Base-by-base conservation (phyloP, 441 rosid genomes). In the Populus hybrid region DNA sequence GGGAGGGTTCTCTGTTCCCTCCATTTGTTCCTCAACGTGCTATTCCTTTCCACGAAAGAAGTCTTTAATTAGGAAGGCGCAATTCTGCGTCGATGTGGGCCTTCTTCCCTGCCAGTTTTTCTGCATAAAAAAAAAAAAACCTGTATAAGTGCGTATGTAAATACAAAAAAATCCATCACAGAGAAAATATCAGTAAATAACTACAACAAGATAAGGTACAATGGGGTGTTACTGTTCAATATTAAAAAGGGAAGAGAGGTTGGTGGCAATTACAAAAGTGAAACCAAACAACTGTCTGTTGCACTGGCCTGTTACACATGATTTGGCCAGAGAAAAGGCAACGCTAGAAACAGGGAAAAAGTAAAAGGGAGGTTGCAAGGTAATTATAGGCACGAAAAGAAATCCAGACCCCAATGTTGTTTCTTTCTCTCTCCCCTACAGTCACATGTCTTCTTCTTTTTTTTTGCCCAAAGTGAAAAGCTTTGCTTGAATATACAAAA, bases 261-360 rank as follows among this genome's bases (percentile, higher is more conserved):
- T 20, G 80, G 76, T 72, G 76, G 80, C 35, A 78, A 82, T 73
- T 40, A 75, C 71, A 73, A 80, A 85, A 80, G 85, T 40, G 63
- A 78, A 83, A 77, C 74, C 67, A 84, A 79, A 64, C 59, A 80
- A 78, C 74, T 69, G 76, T 50, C 50, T 20, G 72, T 68, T 64
- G 81, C 76, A 31, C 23, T 77, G 76, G 86, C 29, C 74, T 80
- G 86, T 84, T 86, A 87, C 95, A 86, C 87, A 86, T 88, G 87
- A 87, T 87, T 88, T 85, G 84, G 81, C 80, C 85, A 80, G 80
- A 83, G 73, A 79, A 86, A 83, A 77, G 83, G 84, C 5, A 18
- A 76, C 80, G 77, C 87, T 68, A 71, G 78, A 61, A 83, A 79
- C 80, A 76, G 81, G 72, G 71, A 73, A 79, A 74, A 26, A 31